Evolutionary conservation across 2,329 filamentous ascomycete species (phyloP), one percentile per base, ranked within the genome.

Genomic region (Diaporthe vexans): DNA sequence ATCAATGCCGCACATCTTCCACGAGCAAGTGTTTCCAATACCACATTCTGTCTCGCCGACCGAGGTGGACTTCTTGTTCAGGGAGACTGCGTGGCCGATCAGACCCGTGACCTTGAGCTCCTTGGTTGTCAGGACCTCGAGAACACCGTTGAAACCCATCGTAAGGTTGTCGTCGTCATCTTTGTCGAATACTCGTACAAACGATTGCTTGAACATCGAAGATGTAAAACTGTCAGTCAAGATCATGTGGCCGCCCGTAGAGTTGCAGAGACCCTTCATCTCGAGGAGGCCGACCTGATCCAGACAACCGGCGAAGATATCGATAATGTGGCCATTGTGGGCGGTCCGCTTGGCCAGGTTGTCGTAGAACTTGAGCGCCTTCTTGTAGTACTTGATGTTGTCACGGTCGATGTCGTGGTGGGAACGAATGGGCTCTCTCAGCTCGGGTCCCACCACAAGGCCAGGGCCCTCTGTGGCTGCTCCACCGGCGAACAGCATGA

Each of bases 331-430:
- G 29, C 97, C 96, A 80, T 99, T 99, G 84, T 98, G 95, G 19
- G 97, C 94, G 26, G 95, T 95, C 75, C 97, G 91, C 86, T 98
- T 98, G 7, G 97, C 95, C 57, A 99, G 90, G 77, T 91, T 94
- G 76, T 99, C 97, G 83, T 98, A 99, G 84, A 98, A 98, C 92
- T 98, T 99, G 68, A 98, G 85, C 29, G 97, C 97, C 86, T 99
- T 99, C 89, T 99, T 99, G 87, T 97, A 98, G 86, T 98, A 98
- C 85, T 99, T 99, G 86, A 98, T 97, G 83, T 98, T 98, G 84
- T 99, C 97, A 74, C 95, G 92, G 82, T 99, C 97, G 83, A 99
- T 99, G 81, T 99, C 97, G 84, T 99, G 97, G 85, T 99, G 97
- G 56, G 96, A 98, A 81, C 97, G 93, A 78, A 99, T 98, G 13